These are phyloP conservation scores for Senecio squalidus DNA, from an alignment of 140 eudicot species.

Conservation along the genomic window DNA sequence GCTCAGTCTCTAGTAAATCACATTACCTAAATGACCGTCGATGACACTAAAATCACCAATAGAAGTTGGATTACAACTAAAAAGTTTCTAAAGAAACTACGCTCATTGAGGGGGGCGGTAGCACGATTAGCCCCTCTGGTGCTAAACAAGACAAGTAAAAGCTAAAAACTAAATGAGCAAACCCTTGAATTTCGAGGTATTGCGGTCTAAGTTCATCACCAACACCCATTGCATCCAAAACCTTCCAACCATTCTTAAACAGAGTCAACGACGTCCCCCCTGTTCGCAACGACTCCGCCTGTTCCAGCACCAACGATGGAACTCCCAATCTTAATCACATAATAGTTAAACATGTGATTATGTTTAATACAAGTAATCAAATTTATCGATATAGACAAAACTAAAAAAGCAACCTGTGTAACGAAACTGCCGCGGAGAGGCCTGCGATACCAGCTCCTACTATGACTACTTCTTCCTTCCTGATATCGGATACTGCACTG, in stretches of 20 bases:
- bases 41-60: no score
- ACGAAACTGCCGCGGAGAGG: slow-evolving; percentile 78
- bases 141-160: no score
- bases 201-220: slow-evolving; percentile 67
- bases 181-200: slow-evolving; percentile 85
- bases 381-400: neutral
- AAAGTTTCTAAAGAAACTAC: no score
- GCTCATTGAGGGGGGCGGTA: no score
- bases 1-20: no score
- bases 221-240: slow-evolving; percentile 75
- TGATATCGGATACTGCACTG: slow-evolving; percentile 17
- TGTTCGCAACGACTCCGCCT: slow-evolving; percentile 60
- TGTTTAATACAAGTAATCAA: neutral
- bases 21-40: no score
- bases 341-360: neutral
- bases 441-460: slow-evolving; percentile 94
- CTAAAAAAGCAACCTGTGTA: slow-evolving; percentile 44
- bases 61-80: no score
- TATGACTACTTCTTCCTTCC: slow-evolving; percentile 62
- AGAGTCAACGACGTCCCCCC: slow-evolving; percentile 80
- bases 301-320: slow-evolving; percentile 71
- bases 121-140: no score
- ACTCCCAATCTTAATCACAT: slow-evolving; percentile 56
- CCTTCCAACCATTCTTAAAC: slow-evolving; percentile 62
- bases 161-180: neutral